Conservation (phyloP, 2,329 filamentous ascomycete genomes). For the Claviceps monticola region DNA sequence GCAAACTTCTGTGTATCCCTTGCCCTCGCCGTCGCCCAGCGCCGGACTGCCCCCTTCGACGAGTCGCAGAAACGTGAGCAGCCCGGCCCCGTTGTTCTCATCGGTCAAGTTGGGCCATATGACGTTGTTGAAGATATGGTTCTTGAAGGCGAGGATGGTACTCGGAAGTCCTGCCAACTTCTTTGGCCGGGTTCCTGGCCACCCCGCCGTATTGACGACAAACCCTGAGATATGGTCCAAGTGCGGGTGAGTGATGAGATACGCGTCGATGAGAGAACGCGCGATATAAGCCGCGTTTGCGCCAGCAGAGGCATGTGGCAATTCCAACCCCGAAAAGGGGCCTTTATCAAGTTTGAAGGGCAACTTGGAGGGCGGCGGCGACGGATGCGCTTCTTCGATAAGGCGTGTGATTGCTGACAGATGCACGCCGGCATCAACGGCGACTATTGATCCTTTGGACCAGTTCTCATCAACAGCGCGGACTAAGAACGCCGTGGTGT, state of each 20-base stretch:
- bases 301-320: constrained; percentile 51
- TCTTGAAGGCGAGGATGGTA: constrained; percentile 86
- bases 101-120: constrained; percentile 97
- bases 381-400: constrained; percentile 43
- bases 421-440: constrained; percentile 89
- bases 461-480: constrained; percentile 68
- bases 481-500: constrained; percentile 79
- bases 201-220: constrained; percentile 81
- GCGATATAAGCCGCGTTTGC: constrained; percentile 76
- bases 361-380: constrained; percentile 13
- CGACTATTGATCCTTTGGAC: constrained; percentile 69
- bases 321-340: constrained; percentile 65
- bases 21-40: constrained; percentile 63
- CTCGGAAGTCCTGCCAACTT: constrained; percentile 72
- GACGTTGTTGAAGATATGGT: constrained; percentile 91
- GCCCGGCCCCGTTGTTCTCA: constrained; percentile 84
- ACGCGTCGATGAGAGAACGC: constrained; percentile 67
- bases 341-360: constrained; percentile 48
- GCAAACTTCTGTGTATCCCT: constrained; percentile 77
- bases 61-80: constrained; percentile 80
- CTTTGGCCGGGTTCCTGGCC: constrained; percentile 71
- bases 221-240: constrained; percentile 87
- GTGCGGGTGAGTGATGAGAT: constrained; percentile 93
- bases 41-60: constrained; percentile 80
- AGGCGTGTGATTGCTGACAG: constrained; percentile 74